These are phyloP conservation scores for Penicillium capsulatum DNA, from an alignment of 2,329 filamentous ascomycete genomes.

Conservation along the genomic window DNA sequence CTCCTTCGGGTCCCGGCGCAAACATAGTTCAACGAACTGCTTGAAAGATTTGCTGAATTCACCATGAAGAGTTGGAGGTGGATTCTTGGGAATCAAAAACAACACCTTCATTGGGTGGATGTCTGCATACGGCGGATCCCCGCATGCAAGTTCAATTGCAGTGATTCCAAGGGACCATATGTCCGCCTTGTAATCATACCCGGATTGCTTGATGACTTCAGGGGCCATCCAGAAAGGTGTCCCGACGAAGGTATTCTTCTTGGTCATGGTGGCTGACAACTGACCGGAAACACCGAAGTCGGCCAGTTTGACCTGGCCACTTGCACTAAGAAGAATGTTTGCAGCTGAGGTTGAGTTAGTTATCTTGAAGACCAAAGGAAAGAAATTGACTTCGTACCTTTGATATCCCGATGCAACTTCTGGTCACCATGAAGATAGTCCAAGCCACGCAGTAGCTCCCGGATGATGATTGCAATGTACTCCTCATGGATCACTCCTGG, in stretches of 20 bases:
- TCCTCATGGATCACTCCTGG: slow-evolving; percentile 87
- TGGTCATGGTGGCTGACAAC: slow-evolving; percentile 95
- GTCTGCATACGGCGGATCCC: slow-evolving; percentile 90
- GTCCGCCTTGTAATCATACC: slow-evolving; percentile 96
- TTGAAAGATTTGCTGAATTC: slow-evolving; percentile 80
- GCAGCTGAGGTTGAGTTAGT: slow-evolving; percentile 58
- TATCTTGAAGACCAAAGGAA: not conserved
- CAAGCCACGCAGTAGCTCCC: slow-evolving; percentile 81
- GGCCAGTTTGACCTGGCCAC: slow-evolving; percentile 92
- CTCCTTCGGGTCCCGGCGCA: slow-evolving; percentile 85
- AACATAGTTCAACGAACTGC: slow-evolving; percentile 76
- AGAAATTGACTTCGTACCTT: slow-evolving; percentile 54
- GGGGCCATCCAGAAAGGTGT: slow-evolving; percentile 99
- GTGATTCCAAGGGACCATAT: slow-evolving; percentile 98
- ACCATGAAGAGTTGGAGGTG: slow-evolving; percentile 74
- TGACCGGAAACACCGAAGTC: slow-evolving; percentile 98
- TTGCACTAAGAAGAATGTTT: slow-evolving; percentile 83
- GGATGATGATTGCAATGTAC: slow-evolving; percentile 92
- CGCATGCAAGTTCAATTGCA: slow-evolving; percentile 82
- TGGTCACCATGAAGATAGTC: slow-evolving; percentile 94
- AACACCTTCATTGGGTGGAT: slow-evolving; percentile 98
- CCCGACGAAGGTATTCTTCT: slow-evolving; percentile 98
- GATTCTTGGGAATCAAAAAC: slow-evolving; percentile 93
- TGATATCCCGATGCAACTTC: slow-evolving; percentile 94
- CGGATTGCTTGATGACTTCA: slow-evolving; percentile 97